Conservation (phyloP, 768 basidiomycete species). For the Tulasnella sp. region DNA sequence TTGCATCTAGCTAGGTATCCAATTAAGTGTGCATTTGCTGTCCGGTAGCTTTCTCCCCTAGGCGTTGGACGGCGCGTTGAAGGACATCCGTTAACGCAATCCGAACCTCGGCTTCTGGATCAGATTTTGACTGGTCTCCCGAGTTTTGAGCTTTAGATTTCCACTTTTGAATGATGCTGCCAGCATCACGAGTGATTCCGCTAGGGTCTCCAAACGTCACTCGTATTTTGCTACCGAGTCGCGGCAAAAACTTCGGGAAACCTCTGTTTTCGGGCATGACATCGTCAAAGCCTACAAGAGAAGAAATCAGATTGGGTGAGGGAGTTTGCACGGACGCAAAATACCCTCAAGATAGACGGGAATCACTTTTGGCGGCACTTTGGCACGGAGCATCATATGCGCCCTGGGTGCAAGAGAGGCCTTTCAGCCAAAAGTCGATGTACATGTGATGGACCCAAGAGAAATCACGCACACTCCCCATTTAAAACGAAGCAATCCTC, state of each 20-base stretch:
- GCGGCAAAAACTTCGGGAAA: constrained; percentile 64
- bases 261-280: constrained; percentile 81
- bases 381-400: constrained; percentile 64
- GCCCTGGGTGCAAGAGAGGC: constrained; percentile 38
- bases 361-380: constrained; percentile 62
- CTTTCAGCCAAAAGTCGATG: not conserved
- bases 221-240: constrained; percentile 47
- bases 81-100: not conserved
- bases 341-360: constrained; percentile 91
- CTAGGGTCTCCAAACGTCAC: constrained; percentile 69
- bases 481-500: constrained; percentile 64
- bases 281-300: constrained; percentile 56
- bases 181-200: constrained; percentile 4
- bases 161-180: not conserved
- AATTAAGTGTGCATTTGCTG: not conserved
- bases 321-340: constrained; percentile 14
- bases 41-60: not conserved
- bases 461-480: constrained; percentile 76
- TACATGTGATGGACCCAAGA: not conserved
- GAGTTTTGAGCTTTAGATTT: not conserved
- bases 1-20: not conserved
- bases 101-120: not conserved
- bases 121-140: not conserved
- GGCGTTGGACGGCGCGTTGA: not conserved
- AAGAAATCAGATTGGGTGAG: not conserved